Evolutionary conservation across 805 yeast genomes (phyloP), one percentile per base, ranked within the genome.

Genomic region (Nakazawaea pomicola): DNA sequence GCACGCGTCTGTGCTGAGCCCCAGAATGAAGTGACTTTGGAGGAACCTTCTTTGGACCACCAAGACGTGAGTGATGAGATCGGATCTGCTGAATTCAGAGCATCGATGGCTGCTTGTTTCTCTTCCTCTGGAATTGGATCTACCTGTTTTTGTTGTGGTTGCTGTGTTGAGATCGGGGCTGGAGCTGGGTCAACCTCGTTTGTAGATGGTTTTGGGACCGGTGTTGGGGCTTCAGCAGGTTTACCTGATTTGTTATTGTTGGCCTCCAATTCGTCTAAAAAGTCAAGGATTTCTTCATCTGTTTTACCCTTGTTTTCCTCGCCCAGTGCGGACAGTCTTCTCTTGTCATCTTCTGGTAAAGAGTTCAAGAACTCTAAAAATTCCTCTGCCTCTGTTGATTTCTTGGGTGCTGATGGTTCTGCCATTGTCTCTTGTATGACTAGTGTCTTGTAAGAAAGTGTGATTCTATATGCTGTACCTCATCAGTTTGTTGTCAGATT

Each of bases 331-430:
- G 51, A 44, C 9, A 54, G 53, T 25, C 49, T 53, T 20, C 48
- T 51, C 29, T 50, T 52, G 32, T 69, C 62, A 18, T 71, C 68
- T 37, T 81, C 88, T 3, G 95, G 93, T 36, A 88, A 71, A 1
- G 90, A 82, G 53, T 83, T 88, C 50, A 85, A 69, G 55, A 86
- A 86, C 48, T 84, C 91, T 41, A 85, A 68, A 4, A 85, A 91
- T 51, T 84, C 91, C 48, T 82, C 85, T 18, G 80, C 79, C 44
- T 80, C 82, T 15, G 69, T 66, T 4, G 69, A 52, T 42, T 62
- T 65, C 40, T 44, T 41, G 9, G 45, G 41, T 29, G 31, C 18
- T n/a, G 46, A 29, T 15, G 33, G n/a, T 8, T n/a, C n/a, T n/a
- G n/a, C n/a, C n/a, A n/a, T n/a, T n/a, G n/a, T n/a, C n/a, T n/a